These are phyloP conservation scores for Streptanthus diversifolius DNA, from an alignment of 345 rosid species.

Conservation along the genomic window DNA sequence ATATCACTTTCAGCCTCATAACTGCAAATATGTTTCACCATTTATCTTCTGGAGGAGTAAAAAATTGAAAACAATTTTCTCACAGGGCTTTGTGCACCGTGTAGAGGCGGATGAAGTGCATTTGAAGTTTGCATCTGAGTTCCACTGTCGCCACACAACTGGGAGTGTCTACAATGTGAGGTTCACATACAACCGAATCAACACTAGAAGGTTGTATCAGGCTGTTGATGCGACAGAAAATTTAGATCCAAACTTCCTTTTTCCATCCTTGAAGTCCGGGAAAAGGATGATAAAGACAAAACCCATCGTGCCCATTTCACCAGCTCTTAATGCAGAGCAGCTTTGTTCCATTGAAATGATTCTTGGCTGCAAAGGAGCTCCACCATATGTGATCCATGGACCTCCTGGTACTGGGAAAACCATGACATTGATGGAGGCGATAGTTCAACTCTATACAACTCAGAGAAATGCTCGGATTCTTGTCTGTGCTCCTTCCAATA, in stretches of 20 bases:
- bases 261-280: conserved; percentile 49
- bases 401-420: conserved; percentile 99
- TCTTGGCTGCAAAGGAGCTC: conserved; percentile 77
- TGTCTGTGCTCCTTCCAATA: conserved; percentile 88
- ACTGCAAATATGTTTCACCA: conserved; percentile 1
- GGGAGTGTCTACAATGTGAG: conserved; percentile 59
- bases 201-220: conserved; percentile 69
- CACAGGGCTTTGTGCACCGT: conserved; percentile 73
- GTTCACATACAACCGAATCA: conserved; percentile 67
- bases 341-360: conserved; percentile 63
- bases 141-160: conserved; percentile 47
- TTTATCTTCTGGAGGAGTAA: neutral
- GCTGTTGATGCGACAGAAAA: conserved; percentile 61
- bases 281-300: conserved; percentile 50
- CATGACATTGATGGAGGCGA: conserved; percentile 75
- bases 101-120: conserved; percentile 86
- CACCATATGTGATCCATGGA: conserved; percentile 82
- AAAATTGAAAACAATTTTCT: neutral
- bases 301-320: conserved; percentile 53
- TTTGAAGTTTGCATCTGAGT: conserved; percentile 55
- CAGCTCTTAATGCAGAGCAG: conserved; percentile 77
- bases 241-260: conserved; percentile 49
- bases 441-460: conserved; percentile 62
- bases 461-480: conserved; percentile 50
- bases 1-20: neutral